phyloP scores from a whole-genome alignment of 805 yeast genomes.

The Pichia exigua region DNA sequence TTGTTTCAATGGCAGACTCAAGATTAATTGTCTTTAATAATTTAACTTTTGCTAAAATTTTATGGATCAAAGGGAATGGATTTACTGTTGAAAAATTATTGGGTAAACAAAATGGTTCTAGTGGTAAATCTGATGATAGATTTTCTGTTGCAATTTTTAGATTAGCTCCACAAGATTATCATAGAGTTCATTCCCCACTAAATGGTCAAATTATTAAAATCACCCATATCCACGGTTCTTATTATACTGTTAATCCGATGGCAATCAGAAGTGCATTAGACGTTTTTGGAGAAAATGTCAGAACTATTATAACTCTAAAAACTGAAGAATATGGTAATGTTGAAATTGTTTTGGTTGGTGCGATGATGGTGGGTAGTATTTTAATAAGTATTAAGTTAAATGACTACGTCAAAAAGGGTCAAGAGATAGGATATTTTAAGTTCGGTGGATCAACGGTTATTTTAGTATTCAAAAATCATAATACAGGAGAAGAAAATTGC shows the following conservation, averaged over 20 bases:
- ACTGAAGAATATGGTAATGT: constrained; percentile 74
- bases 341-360: constrained; percentile 79
- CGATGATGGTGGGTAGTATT: constrained; percentile 98
- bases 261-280: constrained; percentile 83
- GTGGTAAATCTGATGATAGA: constrained; percentile 30
- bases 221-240: constrained; percentile 72
- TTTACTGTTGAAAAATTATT: constrained; percentile 58
- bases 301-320: constrained; percentile 70
- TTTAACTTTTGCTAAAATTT: constrained; percentile 51
- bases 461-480: constrained; percentile 43
- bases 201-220: constrained; percentile 65
- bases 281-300: constrained; percentile 86
- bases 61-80: constrained; percentile 86
- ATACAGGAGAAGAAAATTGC: neutral
- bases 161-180: constrained; percentile 95
- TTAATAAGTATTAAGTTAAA: constrained; percentile 61
- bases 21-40: constrained; percentile 65
- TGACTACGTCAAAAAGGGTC: constrained; percentile 53
- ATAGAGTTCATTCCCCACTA: constrained; percentile 86
- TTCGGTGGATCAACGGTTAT: constrained; percentile 93
- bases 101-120: constrained; percentile 31
- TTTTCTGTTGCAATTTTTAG: constrained; percentile 72
- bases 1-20: constrained; percentile 83
- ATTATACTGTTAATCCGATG: constrained; percentile 96
- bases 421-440: constrained; percentile 88